These are phyloP conservation scores for Ganoderma resinaceum DNA, from an alignment of 1,284 basidiomycete genomes.

Conservation along the genomic window DNA sequence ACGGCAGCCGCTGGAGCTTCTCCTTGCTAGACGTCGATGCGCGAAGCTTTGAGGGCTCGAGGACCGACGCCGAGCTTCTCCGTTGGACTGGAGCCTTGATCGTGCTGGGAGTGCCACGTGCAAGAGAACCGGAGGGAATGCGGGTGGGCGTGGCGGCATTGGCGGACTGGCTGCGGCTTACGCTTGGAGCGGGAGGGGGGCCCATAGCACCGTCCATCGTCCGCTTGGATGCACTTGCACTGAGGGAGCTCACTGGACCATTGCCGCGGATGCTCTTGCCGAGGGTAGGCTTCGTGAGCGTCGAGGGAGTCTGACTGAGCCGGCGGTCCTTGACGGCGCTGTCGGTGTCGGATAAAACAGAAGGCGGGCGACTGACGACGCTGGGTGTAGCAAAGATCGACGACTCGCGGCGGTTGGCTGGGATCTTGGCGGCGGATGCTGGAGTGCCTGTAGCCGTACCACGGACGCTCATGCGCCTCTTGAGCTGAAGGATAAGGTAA, in stretches of 20 bases:
- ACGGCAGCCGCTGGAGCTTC: constrained; percentile 35
- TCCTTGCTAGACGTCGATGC: constrained; percentile 31
- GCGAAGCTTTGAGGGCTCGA: constrained; percentile 36
- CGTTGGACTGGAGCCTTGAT: constrained; percentile 29
- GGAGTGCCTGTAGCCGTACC: constrained; percentile 70
- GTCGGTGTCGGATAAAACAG: constrained; percentile 60
- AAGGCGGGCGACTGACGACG: constrained; percentile 52
- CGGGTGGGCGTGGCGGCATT: constrained; percentile 34
- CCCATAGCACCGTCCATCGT: constrained; percentile 52
- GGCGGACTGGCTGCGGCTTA: constrained; percentile 21
- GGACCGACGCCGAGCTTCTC: constrained; percentile 41
- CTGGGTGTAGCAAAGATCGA: constrained; percentile 54
- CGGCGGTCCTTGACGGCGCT: constrained; percentile 46
- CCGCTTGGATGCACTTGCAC: constrained; percentile 32
- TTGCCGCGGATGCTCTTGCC: constrained; percentile 59
- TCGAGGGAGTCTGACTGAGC: constrained; percentile 37
- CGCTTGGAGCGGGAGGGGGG: constrained; percentile 47
- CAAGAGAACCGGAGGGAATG: constrained; percentile 34
- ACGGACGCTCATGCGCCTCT: constrained; percentile 69
- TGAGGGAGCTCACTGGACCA: constrained; percentile 47
- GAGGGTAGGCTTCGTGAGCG: constrained; percentile 42
- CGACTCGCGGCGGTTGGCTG: constrained; percentile 58
- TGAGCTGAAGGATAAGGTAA: constrained; percentile 59
- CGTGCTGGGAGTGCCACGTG: constrained; percentile 30
- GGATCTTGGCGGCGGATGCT: constrained; percentile 49